A percentile compares a stretch with the other conserved stretches of the same genome.
Conservation (phyloP, 371 early-diverging fungal species). For the Mortierella sp. region DNA sequence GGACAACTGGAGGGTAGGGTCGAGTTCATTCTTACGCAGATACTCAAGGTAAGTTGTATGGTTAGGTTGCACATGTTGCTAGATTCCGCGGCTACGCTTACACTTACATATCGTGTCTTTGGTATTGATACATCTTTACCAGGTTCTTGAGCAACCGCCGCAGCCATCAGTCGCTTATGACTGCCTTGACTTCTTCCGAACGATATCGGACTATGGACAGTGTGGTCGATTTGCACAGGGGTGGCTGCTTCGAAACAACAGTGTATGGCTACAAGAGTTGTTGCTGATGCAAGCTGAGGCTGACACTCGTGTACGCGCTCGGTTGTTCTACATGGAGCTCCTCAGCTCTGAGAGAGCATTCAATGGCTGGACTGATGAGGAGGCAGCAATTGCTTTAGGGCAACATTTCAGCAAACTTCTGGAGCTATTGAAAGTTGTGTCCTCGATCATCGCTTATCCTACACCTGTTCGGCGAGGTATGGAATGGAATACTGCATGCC, state of each 20-base stretch:
- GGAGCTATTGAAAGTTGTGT: conserved; percentile 24
- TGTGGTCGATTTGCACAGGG: conserved; percentile 43
- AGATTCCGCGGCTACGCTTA: too few species aligned
- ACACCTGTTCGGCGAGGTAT: conserved; percentile 30
- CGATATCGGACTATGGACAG: conserved; percentile 42
- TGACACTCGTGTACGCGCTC: conserved; percentile 37
- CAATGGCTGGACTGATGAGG: conserved; percentile 45
- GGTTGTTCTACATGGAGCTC: conserved; percentile 45
- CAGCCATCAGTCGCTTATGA: conserved; percentile 38
- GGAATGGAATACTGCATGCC: background rate
- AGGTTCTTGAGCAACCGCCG: conserved; percentile 41
- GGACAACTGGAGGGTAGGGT: conserved; percentile 23
- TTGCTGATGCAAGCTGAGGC: conserved; percentile 30
- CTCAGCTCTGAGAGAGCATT: conserved; percentile 46
- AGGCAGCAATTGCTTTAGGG: conserved; percentile 20
- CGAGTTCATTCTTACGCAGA: conserved; percentile 26
- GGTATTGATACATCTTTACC: background rate
- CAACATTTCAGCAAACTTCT: conserved; percentile 36
- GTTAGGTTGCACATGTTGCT: too few species aligned
- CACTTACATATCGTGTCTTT: too few species aligned
- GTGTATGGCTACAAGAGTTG: conserved; percentile 41
- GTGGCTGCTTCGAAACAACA: conserved; percentile 28
- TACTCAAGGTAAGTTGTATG: conserved; percentile 26
- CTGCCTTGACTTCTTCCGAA: conserved; percentile 45
- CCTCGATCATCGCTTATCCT: conserved; percentile 22